Percentiles rank a stretch among this genome's conserved stretches.
Evolutionary conservation across 805 yeast species (phyloP).

Genomic region (Kodamaea laetipori): DNA sequence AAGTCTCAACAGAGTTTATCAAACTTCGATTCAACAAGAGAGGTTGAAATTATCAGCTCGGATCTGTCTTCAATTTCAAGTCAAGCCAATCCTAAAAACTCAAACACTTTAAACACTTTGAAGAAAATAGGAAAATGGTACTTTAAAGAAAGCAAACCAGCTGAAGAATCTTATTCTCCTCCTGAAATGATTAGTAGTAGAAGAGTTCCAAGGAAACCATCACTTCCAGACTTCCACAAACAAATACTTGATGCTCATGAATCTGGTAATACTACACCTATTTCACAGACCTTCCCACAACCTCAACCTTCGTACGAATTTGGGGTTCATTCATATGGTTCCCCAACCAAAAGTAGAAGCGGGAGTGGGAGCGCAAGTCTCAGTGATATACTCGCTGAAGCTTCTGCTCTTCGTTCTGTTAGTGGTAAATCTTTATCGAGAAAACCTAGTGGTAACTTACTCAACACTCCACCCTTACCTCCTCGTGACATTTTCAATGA

Average conservation of each 20-base stretch:
- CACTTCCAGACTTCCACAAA: conserved; percentile 10
- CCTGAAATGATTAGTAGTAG: conserved; percentile 73
- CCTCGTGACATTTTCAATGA: conserved; percentile 2
- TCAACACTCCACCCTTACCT: conserved; percentile 4
- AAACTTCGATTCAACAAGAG: not conserved
- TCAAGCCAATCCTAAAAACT: conserved; percentile 5
- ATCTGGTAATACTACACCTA: conserved; percentile 5
- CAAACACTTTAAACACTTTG: conserved; percentile 38
- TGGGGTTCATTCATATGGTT: conserved; percentile 14
- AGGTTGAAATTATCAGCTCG: not conserved
- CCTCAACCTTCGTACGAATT: conserved; percentile 24
- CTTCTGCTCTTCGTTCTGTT: not conserved
- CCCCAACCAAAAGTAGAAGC: not conserved
- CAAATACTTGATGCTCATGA: conserved; percentile 1
- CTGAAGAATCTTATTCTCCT: conserved; percentile 37
- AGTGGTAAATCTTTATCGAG: conserved; percentile 1
- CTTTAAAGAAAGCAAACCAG: conserved; percentile 43
- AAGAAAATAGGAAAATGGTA: conserved; percentile 73
- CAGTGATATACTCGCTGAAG: not conserved
- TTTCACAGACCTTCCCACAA: not conserved
- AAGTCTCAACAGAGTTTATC: conserved; percentile 1
- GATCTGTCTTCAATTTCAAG: not conserved
- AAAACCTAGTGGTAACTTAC: conserved; percentile 1
- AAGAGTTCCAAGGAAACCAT: conserved; percentile 36
- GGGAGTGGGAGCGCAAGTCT: not conserved